These are phyloP conservation scores for Vanilla planifolia DNA, from an alignment of 106 monocot genomes.

Conservation along the genomic window DNA sequence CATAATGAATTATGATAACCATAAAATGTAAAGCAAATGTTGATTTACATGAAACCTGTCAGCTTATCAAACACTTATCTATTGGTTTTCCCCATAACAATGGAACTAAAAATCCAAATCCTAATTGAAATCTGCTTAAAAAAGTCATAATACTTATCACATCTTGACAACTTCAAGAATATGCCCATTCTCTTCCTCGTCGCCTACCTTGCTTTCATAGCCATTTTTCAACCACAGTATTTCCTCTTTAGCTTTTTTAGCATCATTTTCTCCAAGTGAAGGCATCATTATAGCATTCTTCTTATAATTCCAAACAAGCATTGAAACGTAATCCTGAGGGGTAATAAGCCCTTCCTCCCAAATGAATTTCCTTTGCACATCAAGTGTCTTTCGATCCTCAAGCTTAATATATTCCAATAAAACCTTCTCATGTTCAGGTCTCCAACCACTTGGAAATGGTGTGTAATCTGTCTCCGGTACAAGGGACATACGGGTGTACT, in stretches of 20 bases:
- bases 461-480: conserved; percentile 96
- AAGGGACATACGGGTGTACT: conserved; percentile 80
- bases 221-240: conserved; percentile 30
- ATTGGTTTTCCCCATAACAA: not conserved
- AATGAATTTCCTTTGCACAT: conserved; percentile 49
- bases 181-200: conserved; percentile 26
- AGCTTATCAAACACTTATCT: too few relatives aligned
- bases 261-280: conserved; percentile 25
- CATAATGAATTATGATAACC: too few relatives aligned
- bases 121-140: not conserved
- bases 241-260: conserved; percentile 55
- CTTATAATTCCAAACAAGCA: conserved; percentile 96
- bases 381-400: conserved; percentile 48
- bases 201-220: conserved; percentile 17
- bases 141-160: conserved; percentile 22
- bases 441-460: conserved; percentile 76
- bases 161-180: conserved; percentile 23
- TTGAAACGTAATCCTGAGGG: conserved; percentile 87
- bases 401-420: conserved; percentile 75
- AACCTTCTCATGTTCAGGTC: conserved; percentile 82
- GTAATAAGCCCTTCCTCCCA: conserved; percentile 76
- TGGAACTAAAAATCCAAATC: not conserved
- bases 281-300: conserved; percentile 68
- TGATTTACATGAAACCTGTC: too few relatives aligned
- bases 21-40: too few relatives aligned